These are phyloP conservation scores for Gnomoniopsis smithogilvyi DNA, from an alignment of 2,329 filamentous ascomycete species.

Conservation along the genomic window DNA sequence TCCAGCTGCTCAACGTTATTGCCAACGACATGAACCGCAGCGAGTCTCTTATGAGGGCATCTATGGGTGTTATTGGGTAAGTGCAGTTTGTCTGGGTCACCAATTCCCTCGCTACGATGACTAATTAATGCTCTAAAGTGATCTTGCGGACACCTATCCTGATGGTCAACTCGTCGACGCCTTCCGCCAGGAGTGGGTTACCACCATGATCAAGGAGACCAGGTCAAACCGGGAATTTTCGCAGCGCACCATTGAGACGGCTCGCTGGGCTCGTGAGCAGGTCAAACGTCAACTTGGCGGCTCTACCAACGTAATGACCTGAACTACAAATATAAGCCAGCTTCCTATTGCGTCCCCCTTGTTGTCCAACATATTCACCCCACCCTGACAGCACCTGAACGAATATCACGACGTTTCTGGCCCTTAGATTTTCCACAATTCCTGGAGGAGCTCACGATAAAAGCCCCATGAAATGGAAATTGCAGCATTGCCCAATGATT, in stretches of 20 bases:
- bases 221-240: slow-evolving; percentile 85
- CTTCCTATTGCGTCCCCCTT: slow-evolving; percentile 8
- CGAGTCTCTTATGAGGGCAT: slow-evolving; percentile 86
- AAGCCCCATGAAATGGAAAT: slow-evolving; percentile 1
- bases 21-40: slow-evolving; percentile 82
- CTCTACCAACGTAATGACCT: slow-evolving; percentile 48
- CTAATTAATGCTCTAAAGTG: slow-evolving; percentile 43
- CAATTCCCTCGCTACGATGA: not conserved
- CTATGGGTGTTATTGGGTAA: slow-evolving; percentile 88
- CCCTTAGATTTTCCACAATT: not conserved
- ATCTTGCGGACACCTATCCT: slow-evolving; percentile 91
- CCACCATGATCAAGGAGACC: slow-evolving; percentile 85
- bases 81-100: slow-evolving; percentile 42
- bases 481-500: slow-evolving; percentile 9
- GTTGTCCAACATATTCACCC: slow-evolving; percentile 14
- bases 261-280: slow-evolving; percentile 95
- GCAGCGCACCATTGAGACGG: slow-evolving; percentile 83
- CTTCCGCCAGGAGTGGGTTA: slow-evolving; percentile 91
- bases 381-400: slow-evolving; percentile 15
- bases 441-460: not conserved
- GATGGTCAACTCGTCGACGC: slow-evolving; percentile 79
- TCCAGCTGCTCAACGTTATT: slow-evolving; percentile 79
- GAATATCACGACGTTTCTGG: slow-evolving; percentile 12
- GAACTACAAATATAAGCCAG: slow-evolving; percentile 22
- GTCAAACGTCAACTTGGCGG: slow-evolving; percentile 84